These are phyloP conservation scores for Pseudonitzschia pungens DNA, from an alignment of 108 stramenopile species.

Conservation along the genomic window DNA sequence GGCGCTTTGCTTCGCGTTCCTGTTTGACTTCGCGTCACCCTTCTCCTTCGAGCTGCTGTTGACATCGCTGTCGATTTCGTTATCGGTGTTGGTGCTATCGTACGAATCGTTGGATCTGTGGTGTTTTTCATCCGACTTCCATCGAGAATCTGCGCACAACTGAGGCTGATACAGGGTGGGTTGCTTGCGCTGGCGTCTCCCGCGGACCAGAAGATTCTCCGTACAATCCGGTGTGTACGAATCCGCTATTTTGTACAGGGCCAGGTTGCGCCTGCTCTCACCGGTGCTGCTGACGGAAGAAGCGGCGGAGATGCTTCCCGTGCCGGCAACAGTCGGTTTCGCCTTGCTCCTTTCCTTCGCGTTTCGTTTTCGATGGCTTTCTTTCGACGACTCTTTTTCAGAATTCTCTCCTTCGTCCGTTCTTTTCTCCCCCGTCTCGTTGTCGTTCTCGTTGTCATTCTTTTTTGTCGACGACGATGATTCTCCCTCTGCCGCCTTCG, in stretches of 20 bases:
- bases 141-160: conserved; percentile 43
- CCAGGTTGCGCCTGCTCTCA: conserved; percentile 5
- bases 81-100: background rate
- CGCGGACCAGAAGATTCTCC: conserved; percentile 15
- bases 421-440: background rate
- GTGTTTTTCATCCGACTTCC: conserved; percentile 51
- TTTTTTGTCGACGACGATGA: background rate
- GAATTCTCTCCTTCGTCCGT: background rate
- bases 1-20: background rate
- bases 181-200: conserved; percentile 30
- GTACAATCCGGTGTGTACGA: conserved; percentile 5
- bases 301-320: background rate
- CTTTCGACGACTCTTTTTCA: too few species aligned
- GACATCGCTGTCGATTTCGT: background rate
- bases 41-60: background rate
- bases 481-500: background rate
- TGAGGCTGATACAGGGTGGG: conserved; percentile 58
- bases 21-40: background rate
- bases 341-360: background rate
- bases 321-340: background rate
- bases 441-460: background rate
- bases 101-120: background rate
- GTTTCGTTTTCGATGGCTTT: background rate
- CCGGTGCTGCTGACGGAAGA: background rate
- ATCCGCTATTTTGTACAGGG: conserved; percentile 28